These are phyloP conservation scores for Mrakia blollopis DNA, from an alignment of 768 basidiomycete species.

Conservation along the genomic window DNA sequence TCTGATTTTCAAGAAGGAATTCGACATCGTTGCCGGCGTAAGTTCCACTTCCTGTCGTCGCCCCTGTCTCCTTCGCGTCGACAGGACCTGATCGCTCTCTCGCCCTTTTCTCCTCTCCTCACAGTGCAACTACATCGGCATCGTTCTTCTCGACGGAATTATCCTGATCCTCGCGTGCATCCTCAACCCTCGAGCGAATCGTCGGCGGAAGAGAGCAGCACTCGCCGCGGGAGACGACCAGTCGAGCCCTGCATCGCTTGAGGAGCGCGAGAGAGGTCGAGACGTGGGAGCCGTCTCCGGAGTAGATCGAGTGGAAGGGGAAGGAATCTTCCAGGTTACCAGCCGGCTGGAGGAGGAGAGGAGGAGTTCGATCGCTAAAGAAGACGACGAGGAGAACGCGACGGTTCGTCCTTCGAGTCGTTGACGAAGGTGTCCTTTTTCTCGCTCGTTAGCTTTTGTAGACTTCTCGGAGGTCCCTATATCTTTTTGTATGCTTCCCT, in stretches of 20 bases:
- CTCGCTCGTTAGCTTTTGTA: too few relatives aligned
- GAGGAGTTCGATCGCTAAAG: neutral
- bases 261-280: neutral
- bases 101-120: neutral
- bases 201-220: constrained; percentile 39
- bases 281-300: neutral
- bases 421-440: too few relatives aligned
- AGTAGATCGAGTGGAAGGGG: neutral
- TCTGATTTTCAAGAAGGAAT: constrained; percentile 59
- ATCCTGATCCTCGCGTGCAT: constrained; percentile 60
- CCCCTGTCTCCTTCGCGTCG: neutral
- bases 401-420: too few relatives aligned
- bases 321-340: neutral
- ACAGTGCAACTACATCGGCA: constrained; percentile 31
- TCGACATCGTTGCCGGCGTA: constrained; percentile 61
- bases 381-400: neutral
- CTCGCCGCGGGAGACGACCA: neutral
- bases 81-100: neutral
- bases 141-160: constrained; percentile 54
- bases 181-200: constrained; percentile 58
- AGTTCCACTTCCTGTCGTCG: neutral
- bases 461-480: too few relatives aligned
- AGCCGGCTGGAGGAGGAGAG: neutral
- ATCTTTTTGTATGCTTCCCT: too few relatives aligned
- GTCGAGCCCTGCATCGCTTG: neutral